These are phyloP conservation scores for Leccinum boreale DNA, from an alignment of 768 basidiomycete genomes.

Conservation along the genomic window DNA sequence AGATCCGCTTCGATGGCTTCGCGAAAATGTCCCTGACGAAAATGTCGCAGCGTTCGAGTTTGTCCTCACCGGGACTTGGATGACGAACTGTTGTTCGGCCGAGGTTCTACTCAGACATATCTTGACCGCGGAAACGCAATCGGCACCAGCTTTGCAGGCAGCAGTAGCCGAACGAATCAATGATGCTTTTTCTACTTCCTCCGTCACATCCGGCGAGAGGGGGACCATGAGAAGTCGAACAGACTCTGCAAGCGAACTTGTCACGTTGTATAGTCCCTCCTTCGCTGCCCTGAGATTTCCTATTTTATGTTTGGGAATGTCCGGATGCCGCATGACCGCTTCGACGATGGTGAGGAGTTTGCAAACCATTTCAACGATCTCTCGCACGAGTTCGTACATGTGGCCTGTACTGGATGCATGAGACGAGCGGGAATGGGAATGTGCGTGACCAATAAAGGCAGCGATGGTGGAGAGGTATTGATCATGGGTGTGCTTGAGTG, in stretches of 20 bases:
- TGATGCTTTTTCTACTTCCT: constrained; percentile 79
- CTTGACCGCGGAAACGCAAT: constrained; percentile 85
- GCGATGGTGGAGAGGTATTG: constrained; percentile 91
- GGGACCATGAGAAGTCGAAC: constrained; percentile 71
- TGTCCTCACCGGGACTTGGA: constrained; percentile 54
- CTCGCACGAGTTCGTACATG: constrained; percentile 91
- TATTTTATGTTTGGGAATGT: constrained; percentile 60
- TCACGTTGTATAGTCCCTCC: constrained; percentile 79
- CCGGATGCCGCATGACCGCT: constrained; percentile 75
- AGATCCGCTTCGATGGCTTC: constrained; percentile 37
- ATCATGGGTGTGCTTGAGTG: constrained; percentile 82
- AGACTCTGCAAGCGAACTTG: constrained; percentile 82
- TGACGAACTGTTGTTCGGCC: constrained; percentile 60
- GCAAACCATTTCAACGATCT: constrained; percentile 92
- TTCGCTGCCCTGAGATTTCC: constrained; percentile 68
- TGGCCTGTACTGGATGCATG: constrained; percentile 93
- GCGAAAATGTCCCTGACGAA: constrained; percentile 48
- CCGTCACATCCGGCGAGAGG: constrained; percentile 46
- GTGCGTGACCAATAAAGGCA: constrained; percentile 96
- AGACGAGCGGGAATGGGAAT: constrained; percentile 84
- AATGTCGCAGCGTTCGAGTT: constrained; percentile 43
- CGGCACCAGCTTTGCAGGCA: constrained; percentile 82
- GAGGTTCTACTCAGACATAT: constrained; percentile 67
- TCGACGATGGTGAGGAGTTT: constrained; percentile 90
- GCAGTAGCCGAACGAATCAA: constrained; percentile 84